Conservation (phyloP, 148 eudicot species). For the Drosera capensis region DNA sequence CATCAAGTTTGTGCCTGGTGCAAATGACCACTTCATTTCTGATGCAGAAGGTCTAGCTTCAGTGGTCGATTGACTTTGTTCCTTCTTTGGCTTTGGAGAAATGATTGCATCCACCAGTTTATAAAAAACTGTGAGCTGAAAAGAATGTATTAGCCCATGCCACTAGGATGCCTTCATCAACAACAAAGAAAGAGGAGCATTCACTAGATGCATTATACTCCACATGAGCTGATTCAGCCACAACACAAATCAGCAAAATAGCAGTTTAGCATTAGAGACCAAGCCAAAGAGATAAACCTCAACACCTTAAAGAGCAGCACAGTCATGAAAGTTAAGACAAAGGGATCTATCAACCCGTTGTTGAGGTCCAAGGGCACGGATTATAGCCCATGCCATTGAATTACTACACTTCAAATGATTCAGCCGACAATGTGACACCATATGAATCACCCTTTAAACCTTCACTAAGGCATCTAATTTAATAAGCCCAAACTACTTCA, state of each 20-base stretch:
- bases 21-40: conserved; percentile 66
- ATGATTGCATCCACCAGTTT: conserved; percentile 63
- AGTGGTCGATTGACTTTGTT: conserved; percentile 18
- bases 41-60: conserved; percentile 38
- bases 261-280: neutral
- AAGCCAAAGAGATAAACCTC: too few species aligned
- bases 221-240: neutral
- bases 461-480: too few species aligned
- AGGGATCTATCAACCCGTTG: too few species aligned
- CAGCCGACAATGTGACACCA: too few species aligned
- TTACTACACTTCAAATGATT: too few species aligned
- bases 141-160: conserved; percentile 36
- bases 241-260: neutral
- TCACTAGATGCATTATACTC: neutral
- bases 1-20: conserved; percentile 62
- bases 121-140: conserved; percentile 96
- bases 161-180: conserved; percentile 8
- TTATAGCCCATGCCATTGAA: too few species aligned
- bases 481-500: too few species aligned
- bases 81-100: conserved; percentile 37
- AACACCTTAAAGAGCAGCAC: too few species aligned
- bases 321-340: too few species aligned
- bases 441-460: too few species aligned
- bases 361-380: too few species aligned
- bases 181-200: conserved; percentile 3